Base-by-base conservation (phyloP, 768 basidiomycete genomes). In the Glaciozyma martinii region DNA sequence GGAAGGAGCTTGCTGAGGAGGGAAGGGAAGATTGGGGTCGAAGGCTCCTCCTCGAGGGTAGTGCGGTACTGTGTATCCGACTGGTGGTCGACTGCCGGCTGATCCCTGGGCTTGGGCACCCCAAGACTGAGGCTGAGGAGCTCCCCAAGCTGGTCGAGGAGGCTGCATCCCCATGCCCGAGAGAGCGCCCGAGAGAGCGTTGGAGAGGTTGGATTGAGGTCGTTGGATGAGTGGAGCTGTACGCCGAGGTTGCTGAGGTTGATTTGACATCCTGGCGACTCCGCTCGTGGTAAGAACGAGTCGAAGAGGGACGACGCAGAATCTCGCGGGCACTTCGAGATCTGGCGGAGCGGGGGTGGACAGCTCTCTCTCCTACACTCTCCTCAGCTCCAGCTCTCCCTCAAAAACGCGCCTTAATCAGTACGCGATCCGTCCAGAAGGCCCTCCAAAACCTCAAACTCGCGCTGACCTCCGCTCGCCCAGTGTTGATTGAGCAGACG, bases 401-500 rank as follows among this genome's bases (percentile, higher is more conserved):
- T 10, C 42, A 10, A 9, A 43, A 43, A 7, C 46, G 46, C 12
- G 18, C 19, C 7, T 7, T 19, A 47, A 6, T 47, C 18, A 47
- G 46, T 23, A 12, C n/a, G 46, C 46, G n/a, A n/a, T n/a, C n/a
- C n/a, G n/a, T n/a, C n/a, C n/a, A n/a, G n/a, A n/a, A n/a, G n/a
- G n/a, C n/a, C n/a, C n/a, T n/a, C n/a, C n/a, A n/a, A n/a, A n/a
- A n/a, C n/a, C 30, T 54, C 47, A 9, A 33, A 3, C 21, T 3
- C 12, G 5, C n/a, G 8, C n/a, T 7, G 27, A 49, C 21, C 53
- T 21, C 33, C 6, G 18, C 55, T 29, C 33, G 5, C 6, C 55
- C 53, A 62, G 32, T 79, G 78, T 71, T 78, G 46, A 76, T 79
- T 73, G 76, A 77, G 56, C 71, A 75, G 32, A 74, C 75, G 23